phyloP scores from a whole-genome alignment of 495 filamentous ascomycete species.

The Eremomyces bilateralis region DNA sequence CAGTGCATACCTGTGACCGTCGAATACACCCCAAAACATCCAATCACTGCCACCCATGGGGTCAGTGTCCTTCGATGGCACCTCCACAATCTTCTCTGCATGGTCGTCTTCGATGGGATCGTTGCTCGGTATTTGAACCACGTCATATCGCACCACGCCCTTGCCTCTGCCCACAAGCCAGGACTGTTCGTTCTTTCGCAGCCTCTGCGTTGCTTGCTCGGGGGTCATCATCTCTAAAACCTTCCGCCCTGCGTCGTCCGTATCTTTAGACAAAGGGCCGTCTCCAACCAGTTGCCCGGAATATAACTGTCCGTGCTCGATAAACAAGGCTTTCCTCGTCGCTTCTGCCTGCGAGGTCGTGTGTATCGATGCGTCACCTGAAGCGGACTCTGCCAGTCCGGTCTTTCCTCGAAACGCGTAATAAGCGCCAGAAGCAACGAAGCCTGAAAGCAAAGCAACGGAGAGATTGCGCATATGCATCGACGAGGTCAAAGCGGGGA shows the following conservation, averaged over 20 bases:
- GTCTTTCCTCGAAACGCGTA: conserved; percentile 31
- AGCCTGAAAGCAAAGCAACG: conserved; percentile 34
- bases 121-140: conserved; percentile 89
- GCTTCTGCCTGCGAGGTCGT: conserved; percentile 5
- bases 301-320: conserved; percentile 68
- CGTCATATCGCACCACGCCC: conserved; percentile 85
- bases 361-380: neutral
- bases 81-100: conserved; percentile 86
- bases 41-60: conserved; percentile 51
- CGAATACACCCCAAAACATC: conserved; percentile 99
- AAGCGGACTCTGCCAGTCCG: conserved; percentile 1
- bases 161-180: conserved; percentile 75
- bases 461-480: conserved; percentile 47
- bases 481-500: conserved; percentile 26
- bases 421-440: conserved; percentile 43
- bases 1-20: conserved; percentile 65
- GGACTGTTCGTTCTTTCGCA: conserved; percentile 74
- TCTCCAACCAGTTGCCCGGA: conserved; percentile 61
- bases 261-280: conserved; percentile 66
- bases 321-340: conserved; percentile 34
- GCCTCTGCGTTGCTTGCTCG: conserved; percentile 76
- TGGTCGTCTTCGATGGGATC: conserved; percentile 98
- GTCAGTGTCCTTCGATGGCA: conserved; percentile 35
- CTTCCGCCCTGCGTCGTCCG: conserved; percentile 56
- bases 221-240: conserved; percentile 90